Conservation (phyloP, 176 grass and related monocot genomes). For the Neostapfia colusana region DNA sequence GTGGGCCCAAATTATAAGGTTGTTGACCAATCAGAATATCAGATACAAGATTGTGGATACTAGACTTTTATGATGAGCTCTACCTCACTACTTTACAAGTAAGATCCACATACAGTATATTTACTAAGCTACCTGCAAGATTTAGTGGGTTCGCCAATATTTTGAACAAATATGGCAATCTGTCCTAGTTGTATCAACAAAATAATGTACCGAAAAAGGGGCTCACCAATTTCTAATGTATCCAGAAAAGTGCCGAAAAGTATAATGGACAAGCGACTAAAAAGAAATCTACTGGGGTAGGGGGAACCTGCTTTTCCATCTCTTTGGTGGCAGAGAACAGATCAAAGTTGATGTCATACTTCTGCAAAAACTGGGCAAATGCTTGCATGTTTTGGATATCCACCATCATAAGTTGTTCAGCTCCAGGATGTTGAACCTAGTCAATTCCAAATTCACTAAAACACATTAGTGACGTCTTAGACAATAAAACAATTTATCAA, state of each 20-base stretch:
- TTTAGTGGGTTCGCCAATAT: neutral
- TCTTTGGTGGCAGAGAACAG: slow-evolving; percentile 88
- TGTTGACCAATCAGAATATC: neutral
- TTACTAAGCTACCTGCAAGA: neutral
- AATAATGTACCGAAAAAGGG: neutral
- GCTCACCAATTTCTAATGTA: neutral
- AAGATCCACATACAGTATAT: neutral
- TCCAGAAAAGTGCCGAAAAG: slow-evolving; percentile 2
- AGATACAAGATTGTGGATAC: neutral
- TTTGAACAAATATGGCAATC: neutral
- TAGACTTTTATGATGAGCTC: neutral
- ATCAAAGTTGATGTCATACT: slow-evolving; percentile 96
- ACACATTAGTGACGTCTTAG: slow-evolving; percentile 25
- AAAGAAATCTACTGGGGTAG: neutral
- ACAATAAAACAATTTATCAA: slow-evolving; percentile 27
- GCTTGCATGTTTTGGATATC: slow-evolving; percentile 92
- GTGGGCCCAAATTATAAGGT: neutral
- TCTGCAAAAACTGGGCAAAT: slow-evolving; percentile 83
- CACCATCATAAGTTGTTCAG: slow-evolving; percentile 78
- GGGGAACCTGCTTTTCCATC: slow-evolving; percentile 79
- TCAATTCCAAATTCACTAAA: slow-evolving; percentile 27
- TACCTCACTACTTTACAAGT: neutral
- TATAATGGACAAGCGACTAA: slow-evolving; percentile 4
- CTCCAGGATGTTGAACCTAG: slow-evolving; percentile 97
- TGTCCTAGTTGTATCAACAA: neutral